These are phyloP conservation scores for Arabidopsis suecica DNA, from an alignment of 345 rosid genomes.

Conservation along the genomic window DNA sequence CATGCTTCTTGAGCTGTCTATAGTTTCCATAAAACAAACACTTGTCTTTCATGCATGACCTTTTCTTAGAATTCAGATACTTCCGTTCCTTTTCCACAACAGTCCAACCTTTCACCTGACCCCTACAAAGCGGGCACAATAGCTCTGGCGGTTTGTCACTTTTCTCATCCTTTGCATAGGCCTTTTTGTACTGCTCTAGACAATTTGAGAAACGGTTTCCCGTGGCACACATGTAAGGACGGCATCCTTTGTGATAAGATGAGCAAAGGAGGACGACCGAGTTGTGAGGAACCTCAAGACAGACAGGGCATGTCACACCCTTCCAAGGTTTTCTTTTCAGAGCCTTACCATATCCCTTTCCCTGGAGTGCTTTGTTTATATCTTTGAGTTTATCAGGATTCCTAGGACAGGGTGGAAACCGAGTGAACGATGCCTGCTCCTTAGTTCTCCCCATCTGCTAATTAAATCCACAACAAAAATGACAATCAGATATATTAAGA, in stretches of 20 bases:
- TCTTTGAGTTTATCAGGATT: conserved; percentile 35
- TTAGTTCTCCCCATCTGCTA: conserved; percentile 59
- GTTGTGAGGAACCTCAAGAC: conserved; percentile 84
- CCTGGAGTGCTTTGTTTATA: conserved; percentile 35
- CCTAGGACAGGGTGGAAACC: conserved; percentile 29
- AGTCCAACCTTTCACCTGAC: conserved; percentile 93
- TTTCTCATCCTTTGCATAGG: conserved; percentile 62
- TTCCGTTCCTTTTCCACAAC: conserved; percentile 73
- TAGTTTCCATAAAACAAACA: conserved; percentile 71
- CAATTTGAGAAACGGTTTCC: conserved; percentile 80
- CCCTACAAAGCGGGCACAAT: conserved; percentile 84
- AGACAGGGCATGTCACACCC: conserved; percentile 70
- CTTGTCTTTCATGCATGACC: conserved; percentile 78
- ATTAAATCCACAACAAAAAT: conserved; percentile 33
- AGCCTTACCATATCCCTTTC: conserved; percentile 46
- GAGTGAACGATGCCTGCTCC: conserved; percentile 43
- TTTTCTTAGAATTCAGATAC: conserved; percentile 65
- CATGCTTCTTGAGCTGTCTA: conserved; percentile 75
- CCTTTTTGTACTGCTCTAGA: conserved; percentile 86
- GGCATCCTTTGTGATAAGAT: conserved; percentile 86
- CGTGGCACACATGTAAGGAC: conserved; percentile 91
- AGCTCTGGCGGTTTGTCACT: conserved; percentile 63
- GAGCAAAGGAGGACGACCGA: conserved; percentile 85
- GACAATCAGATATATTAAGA: not conserved
- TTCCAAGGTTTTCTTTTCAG: conserved; percentile 68